Conservation (phyloP, 257 asterid species). For the Penstemon eatonii region DNA sequence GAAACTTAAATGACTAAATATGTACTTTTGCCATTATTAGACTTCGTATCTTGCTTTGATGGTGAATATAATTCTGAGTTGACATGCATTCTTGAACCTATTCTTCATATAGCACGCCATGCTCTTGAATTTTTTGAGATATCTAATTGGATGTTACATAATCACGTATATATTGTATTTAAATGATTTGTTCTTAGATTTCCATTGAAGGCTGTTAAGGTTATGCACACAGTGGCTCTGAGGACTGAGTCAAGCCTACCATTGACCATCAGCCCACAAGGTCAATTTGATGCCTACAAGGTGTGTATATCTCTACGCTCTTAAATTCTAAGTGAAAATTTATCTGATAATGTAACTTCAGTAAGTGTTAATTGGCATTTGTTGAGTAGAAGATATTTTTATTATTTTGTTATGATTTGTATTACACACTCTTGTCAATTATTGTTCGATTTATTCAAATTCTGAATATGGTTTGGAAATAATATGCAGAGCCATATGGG, state of each 20-base stretch:
- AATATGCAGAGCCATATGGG: slow-evolving; percentile 83
- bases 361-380: background rate
- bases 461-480: slow-evolving; percentile 19
- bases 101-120: background rate
- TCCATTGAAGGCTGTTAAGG: slow-evolving; percentile 92
- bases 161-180: background rate
- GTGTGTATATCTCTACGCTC: slow-evolving; percentile 36
- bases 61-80: too few relatives aligned
- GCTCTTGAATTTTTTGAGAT: background rate
- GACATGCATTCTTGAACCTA: too few relatives aligned
- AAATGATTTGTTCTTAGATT: slow-evolving; percentile 40
- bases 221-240: slow-evolving; percentile 93
- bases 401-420: background rate
- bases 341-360: background rate
- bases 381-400: background rate
- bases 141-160: background rate
- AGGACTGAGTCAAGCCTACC: slow-evolving; percentile 76
- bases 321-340: background rate
- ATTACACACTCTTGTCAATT: slow-evolving; percentile 6
- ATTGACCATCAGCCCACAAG: slow-evolving; percentile 37
- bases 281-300: slow-evolving; percentile 50
- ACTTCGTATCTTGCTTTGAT: too few relatives aligned
- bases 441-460: slow-evolving; percentile 13
- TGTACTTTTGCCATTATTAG: too few relatives aligned
- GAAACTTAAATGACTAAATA: too few relatives aligned